A percentile compares a stretch with the other conserved stretches of the same genome.
phyloP scores from a whole-genome alignment of 345 rosid genomes.

The Eucalyptus lansdowneana region DNA sequence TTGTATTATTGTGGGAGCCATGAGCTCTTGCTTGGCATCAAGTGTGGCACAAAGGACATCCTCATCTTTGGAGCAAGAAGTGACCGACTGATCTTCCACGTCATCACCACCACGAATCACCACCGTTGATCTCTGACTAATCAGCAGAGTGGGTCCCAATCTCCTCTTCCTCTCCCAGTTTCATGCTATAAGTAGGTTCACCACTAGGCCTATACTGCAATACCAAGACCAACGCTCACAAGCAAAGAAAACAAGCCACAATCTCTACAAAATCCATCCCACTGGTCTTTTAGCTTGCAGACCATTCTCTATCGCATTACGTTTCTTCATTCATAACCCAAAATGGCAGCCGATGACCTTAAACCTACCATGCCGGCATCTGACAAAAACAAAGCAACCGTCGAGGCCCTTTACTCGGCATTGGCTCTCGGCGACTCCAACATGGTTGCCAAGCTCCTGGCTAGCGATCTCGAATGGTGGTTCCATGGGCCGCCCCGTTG shows the following conservation, averaged over 20 bases:
- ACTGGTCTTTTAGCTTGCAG: background rate
- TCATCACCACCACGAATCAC: background rate
- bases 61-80: background rate
- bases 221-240: background rate
- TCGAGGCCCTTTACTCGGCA: constrained; percentile 38
- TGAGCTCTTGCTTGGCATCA: background rate
- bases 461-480: constrained; percentile 80
- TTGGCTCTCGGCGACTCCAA: constrained; percentile 17
- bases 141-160: background rate
- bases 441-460: constrained; percentile 26
- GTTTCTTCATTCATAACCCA: background rate
- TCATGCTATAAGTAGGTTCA: background rate
- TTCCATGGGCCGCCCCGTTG: constrained; percentile 81
- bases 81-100: background rate
- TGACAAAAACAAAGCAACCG: constrained; percentile 1
- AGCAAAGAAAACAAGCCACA: background rate
- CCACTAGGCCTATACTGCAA: background rate
- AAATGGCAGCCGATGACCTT: background rate
- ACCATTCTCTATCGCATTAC: background rate
- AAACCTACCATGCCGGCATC: background rate
- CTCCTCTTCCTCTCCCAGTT: background rate
- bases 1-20: background rate
- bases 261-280: background rate
- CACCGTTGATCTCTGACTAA: background rate
- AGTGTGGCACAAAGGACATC: background rate